Evolutionary conservation across 2,329 filamentous ascomycete genomes (phyloP), one percentile per base, ranked within the genome.

Genomic region (Aspergillus neotritici): DNA sequence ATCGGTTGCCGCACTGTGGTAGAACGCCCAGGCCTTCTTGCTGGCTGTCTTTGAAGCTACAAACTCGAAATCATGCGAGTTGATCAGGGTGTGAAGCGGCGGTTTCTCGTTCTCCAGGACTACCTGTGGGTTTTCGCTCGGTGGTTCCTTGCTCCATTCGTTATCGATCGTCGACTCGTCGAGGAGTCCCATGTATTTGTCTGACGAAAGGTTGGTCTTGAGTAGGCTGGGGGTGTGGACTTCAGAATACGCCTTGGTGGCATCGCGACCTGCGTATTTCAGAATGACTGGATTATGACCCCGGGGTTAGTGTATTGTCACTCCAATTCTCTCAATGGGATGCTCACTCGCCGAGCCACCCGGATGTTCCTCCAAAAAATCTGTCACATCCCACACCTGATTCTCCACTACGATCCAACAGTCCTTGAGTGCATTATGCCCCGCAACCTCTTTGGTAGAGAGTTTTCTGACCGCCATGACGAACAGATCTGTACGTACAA

Each of bases 321-420:
- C 21, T 5, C 15, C 5, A 30, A 10, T 8, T 13, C 11, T 31
- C 13, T 15, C 25, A 30, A 46, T 45, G 14, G 44, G 48, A 44
- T 4, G 15, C 68, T 57, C 61, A 72, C 77, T 76, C 34, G 67
- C 72, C 37, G 77, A 66, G 15, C 80, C 80, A 25, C 80, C 79
- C 4, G 80, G 79, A 60, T 83, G 80, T 46, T 80, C 71, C n/a
- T 76, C 75, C 8, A 80, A 71, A 59, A 87, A 86, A 12, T 78
- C 72, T 16, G 79, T 82, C 34, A 87, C 65, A 60, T 87, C 80
- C 68, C 82, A 86, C 21, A 86, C 80, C 54, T 77, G 75, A 35
- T 76, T 76, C 60, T 86, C 77, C 15, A 87, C 75, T 13, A 84
- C 81, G 46, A 86, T 77, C 84, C 84, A 87, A 54, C 77, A 75